Evolutionary conservation across 352 stramenopile genomes (phyloP), one percentile per base, ranked within the genome.

Genomic region (Phytophthora chlamydospora): DNA sequence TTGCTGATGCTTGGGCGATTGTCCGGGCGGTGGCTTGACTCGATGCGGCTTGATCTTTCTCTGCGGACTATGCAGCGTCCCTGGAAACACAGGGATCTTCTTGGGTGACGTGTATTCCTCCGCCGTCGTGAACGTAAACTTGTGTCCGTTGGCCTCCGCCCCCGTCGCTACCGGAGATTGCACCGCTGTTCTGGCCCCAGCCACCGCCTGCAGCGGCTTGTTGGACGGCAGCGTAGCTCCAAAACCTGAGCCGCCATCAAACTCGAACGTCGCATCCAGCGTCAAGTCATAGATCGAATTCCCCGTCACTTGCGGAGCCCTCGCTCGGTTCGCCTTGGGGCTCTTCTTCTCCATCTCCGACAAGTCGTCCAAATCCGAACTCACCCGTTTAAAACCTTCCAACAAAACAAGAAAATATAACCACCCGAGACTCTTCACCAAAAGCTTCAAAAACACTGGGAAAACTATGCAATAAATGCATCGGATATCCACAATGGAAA

Each of bases 51-150:
- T 66, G 45, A 50, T 49, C 47, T 58, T 74, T 24, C 45, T 50
- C 54, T 89, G 80, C 0, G 80, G 83, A 21, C 78, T 91, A 34
- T 76, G 64, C 6, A 82, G 27, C 14, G 76, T 92, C 11, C 83
- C 81, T 2, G 83, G 81, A 39, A 92, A 89, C 35, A 89, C 68
- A 0, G 83, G 83, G 17, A 92, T 78, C 50, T 90, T 92, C 81
- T 89, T 92, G 0, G 83, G 83, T 10, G 83, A 88, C 36, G 75
- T 86, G 66, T 90, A 92, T 53, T 88, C 81, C 1, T 73, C 71
- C 3, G 79, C 67, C 21, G 70, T 86, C 29, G 79, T 92, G 43
- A 92, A 92, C 33, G 80, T 86, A 52, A 91, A 91, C 48, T 81
- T 82, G 44, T 86, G 76, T 12, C 68, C 64, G 6, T 17, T 45